Evolutionary conservation across 352 stramenopile species (phyloP).

Genomic region (Phytophthora syringae): DNA sequence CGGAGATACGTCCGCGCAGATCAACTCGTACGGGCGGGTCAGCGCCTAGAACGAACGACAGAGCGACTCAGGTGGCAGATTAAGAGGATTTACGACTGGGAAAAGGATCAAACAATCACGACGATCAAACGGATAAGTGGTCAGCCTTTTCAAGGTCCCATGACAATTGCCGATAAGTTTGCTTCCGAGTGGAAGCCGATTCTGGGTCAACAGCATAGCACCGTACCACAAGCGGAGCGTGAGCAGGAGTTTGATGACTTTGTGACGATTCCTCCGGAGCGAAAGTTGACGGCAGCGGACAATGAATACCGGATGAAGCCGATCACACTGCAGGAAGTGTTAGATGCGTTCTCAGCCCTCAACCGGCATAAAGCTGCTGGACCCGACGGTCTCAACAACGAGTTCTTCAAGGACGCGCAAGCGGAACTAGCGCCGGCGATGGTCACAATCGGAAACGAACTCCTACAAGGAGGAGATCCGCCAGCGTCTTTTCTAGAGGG

Average conservation of each 20-base stretch:
- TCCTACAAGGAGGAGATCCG: neutral
- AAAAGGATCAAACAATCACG: neutral
- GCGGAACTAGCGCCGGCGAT: neutral
- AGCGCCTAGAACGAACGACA: neutral
- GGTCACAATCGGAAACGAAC: neutral
- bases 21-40: neutral
- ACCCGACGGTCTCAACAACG: neutral
- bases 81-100: slow-evolving; percentile 5
- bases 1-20: neutral
- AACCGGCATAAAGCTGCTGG: neutral
- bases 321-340: neutral
- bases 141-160: neutral
- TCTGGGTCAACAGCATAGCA: neutral
- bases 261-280: neutral
- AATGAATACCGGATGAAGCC: neutral
- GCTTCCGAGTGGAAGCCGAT: slow-evolving; percentile 2
- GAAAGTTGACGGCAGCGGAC: neutral
- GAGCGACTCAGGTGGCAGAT: neutral
- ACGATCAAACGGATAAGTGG: neutral
- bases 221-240: neutral
- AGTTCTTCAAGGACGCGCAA: neutral
- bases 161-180: neutral
- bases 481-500: slow-evolving; percentile 1
- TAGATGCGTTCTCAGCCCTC: neutral
- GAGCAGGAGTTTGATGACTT: slow-evolving; percentile 1